Evolutionary conservation across 2,329 filamentous ascomycete species (phyloP), one percentile per base, ranked within the genome.

Genomic region (Curvularia lunata): DNA sequence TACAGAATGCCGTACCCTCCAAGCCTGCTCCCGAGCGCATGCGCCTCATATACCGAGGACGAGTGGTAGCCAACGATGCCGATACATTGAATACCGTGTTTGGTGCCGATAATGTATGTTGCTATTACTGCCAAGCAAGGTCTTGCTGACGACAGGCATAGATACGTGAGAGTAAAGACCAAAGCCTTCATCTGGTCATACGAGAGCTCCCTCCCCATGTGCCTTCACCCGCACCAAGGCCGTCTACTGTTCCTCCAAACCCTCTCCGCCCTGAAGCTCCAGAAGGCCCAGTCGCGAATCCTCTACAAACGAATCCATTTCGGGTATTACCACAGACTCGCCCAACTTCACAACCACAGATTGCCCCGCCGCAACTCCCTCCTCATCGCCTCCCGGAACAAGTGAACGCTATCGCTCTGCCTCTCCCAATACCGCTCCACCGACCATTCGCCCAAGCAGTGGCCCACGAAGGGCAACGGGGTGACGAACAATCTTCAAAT

Each of bases 31-130:
- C 69, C 5, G 76, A 77, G 41, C 74, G 77, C 42, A 86, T 88
- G 75, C 79, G 85, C 42, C 70, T 88, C 56, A 86, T 88, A 19
- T 87, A 86, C 64, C 76, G 80, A 48, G 86, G 86, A 19, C 79
- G 82, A 54, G 80, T 82, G 27, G 77, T 88, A 6, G 69, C 79
- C 6, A 78, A 83, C 61, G 79, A 84, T 57, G 73, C 76, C 21
- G 79, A 80, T 37, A 82, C 78, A 0, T 71, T 88, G 54, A 73
- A 75, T 28, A 76, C 79, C 34, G 76, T 86, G 4, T 78, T 88
- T 59, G 82, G 83, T 40, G 73, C 79, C 16, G 76, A 81, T 30
- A 77, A 81, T 61, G 84, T 86, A 69, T 69, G 82, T 64, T 5
- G 21, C 21, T 9, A 19, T 28, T 18, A 23, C 40, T 5, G 12